A percentile compares a stretch with the other conserved stretches of the same genome.
Conservation (phyloP, 352 stramenopile genomes). For the Globisporangium abappressorium region DNA sequence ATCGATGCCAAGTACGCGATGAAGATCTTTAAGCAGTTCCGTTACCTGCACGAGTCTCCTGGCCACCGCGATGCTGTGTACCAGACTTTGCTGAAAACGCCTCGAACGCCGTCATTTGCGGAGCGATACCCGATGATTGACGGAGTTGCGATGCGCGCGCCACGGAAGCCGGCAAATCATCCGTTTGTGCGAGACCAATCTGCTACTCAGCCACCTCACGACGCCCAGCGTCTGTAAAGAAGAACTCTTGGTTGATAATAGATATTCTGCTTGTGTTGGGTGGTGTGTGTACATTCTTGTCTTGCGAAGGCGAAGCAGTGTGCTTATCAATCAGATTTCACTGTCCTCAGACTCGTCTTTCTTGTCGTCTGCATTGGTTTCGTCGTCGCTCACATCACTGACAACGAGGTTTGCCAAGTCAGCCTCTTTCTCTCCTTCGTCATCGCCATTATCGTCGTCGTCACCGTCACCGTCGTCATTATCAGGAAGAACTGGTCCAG, state of each 20-base stretch:
- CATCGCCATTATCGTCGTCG: constrained; percentile 23
- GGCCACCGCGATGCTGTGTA: constrained; percentile 74
- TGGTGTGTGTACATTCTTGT: constrained; percentile 5
- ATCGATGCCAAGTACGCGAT: constrained; percentile 88
- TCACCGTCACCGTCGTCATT: constrained; percentile 14
- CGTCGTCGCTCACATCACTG: constrained; percentile 47
- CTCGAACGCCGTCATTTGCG: constrained; percentile 80
- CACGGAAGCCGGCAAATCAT: constrained; percentile 52
- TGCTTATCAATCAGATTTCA: constrained; percentile 34
- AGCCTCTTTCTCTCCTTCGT: constrained; percentile 20
- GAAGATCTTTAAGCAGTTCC: constrained; percentile 88
- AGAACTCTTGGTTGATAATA: constrained; percentile 15
- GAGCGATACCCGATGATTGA: constrained; percentile 81
- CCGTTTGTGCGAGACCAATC: constrained; percentile 27
- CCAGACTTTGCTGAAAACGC: constrained; percentile 79
- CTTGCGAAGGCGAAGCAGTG: not conserved
- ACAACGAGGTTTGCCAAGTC: constrained; percentile 38
- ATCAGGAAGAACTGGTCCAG: not conserved
- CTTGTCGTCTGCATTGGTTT: constrained; percentile 26
- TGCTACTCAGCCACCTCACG: not conserved
- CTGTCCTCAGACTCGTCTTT: constrained; percentile 53
- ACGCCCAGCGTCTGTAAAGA: constrained; percentile 7
- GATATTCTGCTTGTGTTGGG: constrained; percentile 17
- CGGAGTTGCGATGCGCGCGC: constrained; percentile 73
- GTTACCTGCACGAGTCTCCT: constrained; percentile 74